These are phyloP conservation scores for Penicillium sp. DNA, from an alignment of 2,329 filamentous ascomycete genomes.

Conservation along the genomic window DNA sequence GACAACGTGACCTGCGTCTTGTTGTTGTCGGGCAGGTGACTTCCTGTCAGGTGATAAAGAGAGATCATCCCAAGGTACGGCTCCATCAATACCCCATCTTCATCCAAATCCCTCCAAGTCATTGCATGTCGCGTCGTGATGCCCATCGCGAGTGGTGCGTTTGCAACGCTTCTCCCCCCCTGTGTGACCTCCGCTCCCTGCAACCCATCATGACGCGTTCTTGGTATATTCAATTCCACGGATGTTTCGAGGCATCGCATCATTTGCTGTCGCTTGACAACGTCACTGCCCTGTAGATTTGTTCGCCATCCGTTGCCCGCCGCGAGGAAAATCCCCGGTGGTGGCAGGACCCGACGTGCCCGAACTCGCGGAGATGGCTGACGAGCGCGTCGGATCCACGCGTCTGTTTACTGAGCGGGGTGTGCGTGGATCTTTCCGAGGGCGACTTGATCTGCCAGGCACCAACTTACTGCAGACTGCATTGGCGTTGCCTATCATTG, in stretches of 20 bases:
- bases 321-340: not conserved
- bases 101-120: conserved; percentile 20
- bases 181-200: conserved; percentile 27
- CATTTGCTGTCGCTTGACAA: not conserved
- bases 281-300: conserved; percentile 1
- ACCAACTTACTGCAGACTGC: conserved; percentile 3
- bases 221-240: conserved; percentile 15
- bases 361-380: not conserved
- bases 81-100: conserved; percentile 19
- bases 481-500: conserved; percentile 7
- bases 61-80: conserved; percentile 40
- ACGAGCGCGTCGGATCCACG: conserved; percentile 32
- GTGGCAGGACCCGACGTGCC: conserved; percentile 4
- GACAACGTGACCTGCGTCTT: conserved; percentile 32
- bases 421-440: conserved; percentile 15
- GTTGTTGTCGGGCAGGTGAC: conserved; percentile 45
- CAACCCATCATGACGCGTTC: conserved; percentile 31
- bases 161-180: conserved; percentile 19
- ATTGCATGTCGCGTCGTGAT: conserved; percentile 17
- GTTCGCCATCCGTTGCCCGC: not conserved
- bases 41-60: conserved; percentile 47
- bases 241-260: not conserved
- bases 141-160: conserved; percentile 8
- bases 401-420: conserved; percentile 26
- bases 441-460: conserved; percentile 9